Evolutionary conservation across 2,329 filamentous ascomycete genomes (phyloP).

Genomic region (Fusarium oxysporum): DNA sequence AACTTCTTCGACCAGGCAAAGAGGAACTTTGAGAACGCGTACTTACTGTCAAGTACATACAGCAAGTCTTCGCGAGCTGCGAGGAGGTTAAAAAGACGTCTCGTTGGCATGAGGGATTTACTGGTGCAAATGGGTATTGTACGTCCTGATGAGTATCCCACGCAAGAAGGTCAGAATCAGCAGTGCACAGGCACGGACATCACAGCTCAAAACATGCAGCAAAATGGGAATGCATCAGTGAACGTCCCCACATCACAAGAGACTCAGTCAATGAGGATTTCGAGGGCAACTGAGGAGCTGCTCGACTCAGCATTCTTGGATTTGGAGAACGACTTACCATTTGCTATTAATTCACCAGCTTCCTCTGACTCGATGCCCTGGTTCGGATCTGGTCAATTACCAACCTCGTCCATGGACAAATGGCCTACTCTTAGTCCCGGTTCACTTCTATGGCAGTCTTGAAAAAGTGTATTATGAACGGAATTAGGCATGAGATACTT

Average conservation of each 20-base stretch:
- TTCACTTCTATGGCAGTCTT: slow-evolving; percentile 1
- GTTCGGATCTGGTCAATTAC: not conserved
- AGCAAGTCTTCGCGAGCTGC: not conserved
- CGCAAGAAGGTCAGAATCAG: not conserved
- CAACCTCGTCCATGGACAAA: not conserved
- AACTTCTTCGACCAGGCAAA: not conserved
- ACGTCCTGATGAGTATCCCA: not conserved
- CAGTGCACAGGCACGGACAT: not conserved
- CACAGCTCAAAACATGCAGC: not conserved
- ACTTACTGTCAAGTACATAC: not conserved
- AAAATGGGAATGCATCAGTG: not conserved
- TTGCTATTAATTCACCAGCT: not conserved
- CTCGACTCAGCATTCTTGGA: not conserved
- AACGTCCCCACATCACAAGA: not conserved
- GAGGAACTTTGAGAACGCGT: not conserved
- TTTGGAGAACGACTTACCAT: not conserved
- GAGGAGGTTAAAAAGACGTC: not conserved
- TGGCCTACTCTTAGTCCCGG: not conserved
- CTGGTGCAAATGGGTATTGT: not conserved
- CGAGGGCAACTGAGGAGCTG: not conserved
- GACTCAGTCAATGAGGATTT: not conserved
- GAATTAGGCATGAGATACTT: not conserved
- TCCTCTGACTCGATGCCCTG: not conserved
- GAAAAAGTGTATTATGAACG: not conserved
- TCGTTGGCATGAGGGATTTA: not conserved